Conservation (phyloP, 1,284 basidiomycete species). For the Taiwanofungus camphoratus region DNA sequence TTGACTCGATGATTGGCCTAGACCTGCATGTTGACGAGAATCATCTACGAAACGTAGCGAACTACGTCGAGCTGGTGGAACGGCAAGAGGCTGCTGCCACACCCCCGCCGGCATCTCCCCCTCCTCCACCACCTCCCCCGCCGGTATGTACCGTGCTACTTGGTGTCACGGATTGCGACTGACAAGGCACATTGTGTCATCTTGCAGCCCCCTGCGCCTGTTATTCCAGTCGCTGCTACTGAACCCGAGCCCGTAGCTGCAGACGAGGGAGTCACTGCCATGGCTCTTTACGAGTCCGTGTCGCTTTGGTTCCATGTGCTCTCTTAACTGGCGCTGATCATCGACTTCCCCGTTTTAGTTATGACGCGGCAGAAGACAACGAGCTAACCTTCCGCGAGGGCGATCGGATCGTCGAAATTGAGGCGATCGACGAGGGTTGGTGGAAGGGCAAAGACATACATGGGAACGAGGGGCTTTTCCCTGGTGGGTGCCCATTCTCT, state of each 20-base stretch:
- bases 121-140: conserved; percentile 30
- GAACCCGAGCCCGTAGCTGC: conserved; percentile 23
- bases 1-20: not conserved
- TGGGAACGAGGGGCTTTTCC: conserved; percentile 77
- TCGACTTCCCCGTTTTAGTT: too few species aligned
- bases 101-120: conserved; percentile 34
- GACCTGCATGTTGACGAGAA: not conserved
- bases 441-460: conserved; percentile 70
- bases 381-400: conserved; percentile 84
- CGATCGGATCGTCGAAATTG: conserved; percentile 69
- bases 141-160: conserved; percentile 29
- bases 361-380: conserved; percentile 85
- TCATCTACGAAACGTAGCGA: conserved; percentile 37
- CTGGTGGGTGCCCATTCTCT: conserved; percentile 46
- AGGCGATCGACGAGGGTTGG: conserved; percentile 80
- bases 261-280: conserved; percentile 46
- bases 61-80: conserved; percentile 76
- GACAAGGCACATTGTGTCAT: too few species aligned
- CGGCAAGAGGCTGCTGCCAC: conserved; percentile 29
- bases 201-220: conserved; percentile 30
- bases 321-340: not conserved
- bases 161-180: not conserved
- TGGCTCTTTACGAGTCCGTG: conserved; percentile 75
- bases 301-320: not conserved
- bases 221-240: conserved; percentile 34